A percentile compares a stretch with the other conserved stretches of the same genome.
phyloP scores from a whole-genome alignment of 2,329 filamentous ascomycete genomes.

The Zalaria sp. region DNA sequence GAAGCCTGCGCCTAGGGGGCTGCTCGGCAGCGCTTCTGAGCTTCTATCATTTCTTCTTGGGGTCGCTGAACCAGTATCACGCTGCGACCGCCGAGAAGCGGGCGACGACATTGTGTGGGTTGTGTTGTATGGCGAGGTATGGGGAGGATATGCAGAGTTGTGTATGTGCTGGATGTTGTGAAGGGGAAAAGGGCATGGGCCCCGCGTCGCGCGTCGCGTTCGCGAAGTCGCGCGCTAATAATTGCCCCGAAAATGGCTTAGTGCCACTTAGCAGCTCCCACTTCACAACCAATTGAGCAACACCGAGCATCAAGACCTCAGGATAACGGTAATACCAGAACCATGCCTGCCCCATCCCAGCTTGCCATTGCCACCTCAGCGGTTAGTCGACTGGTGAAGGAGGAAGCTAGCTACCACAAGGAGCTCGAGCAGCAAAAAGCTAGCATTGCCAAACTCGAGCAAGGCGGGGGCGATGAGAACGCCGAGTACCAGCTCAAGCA shows the following conservation, averaged over 20 bases:
- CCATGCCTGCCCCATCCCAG: conserved; percentile 65
- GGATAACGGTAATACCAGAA: conserved; percentile 6
- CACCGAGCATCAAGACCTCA: conserved; percentile 2
- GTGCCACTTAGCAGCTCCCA: not conserved
- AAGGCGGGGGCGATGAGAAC: conserved; percentile 46
- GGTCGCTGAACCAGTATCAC: conserved; percentile 40
- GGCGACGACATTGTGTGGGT: conserved; percentile 47
- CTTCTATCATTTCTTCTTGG: conserved; percentile 38
- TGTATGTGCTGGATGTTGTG: not conserved
- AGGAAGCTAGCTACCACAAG: conserved; percentile 79
- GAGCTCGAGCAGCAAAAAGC: conserved; percentile 65
- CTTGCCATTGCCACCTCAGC: conserved; percentile 69
- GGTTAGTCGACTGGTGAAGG: conserved; percentile 74
- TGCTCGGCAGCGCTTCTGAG: conserved; percentile 41
- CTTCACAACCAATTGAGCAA: not conserved
- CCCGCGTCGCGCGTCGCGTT: too few relatives aligned
- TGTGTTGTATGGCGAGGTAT: conserved; percentile 3
- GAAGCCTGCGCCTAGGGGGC: conserved; percentile 20
- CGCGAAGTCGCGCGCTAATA: too few relatives aligned
- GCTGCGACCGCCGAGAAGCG: conserved; percentile 38
- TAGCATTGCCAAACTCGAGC: conserved; percentile 54
- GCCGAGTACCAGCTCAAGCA: conserved; percentile 69
- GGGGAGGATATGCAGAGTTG: not conserved
- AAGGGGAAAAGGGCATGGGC: too few relatives aligned
- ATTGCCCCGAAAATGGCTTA: not conserved